Conservation (phyloP, 2,329 filamentous ascomycete species). For the Ascochyta fabae region DNA sequence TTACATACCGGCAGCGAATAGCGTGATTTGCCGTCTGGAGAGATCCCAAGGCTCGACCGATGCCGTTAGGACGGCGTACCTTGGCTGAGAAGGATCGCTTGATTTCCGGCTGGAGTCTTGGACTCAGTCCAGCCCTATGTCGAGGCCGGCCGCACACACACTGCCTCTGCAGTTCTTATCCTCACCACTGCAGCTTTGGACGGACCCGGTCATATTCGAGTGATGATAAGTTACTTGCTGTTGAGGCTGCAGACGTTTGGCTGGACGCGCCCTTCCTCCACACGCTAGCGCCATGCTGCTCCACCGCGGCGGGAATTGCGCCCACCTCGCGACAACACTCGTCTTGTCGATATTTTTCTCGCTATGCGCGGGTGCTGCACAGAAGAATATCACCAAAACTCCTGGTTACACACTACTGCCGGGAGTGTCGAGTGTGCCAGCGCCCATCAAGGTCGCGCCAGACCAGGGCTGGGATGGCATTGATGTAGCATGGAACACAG, state of each 20-base stretch:
- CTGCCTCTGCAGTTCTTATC: neutral
- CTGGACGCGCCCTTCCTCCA: constrained; percentile 3
- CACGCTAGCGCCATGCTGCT: constrained; percentile 13
- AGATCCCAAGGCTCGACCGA: constrained; percentile 15
- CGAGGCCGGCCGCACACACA: neutral
- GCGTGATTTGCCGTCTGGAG: neutral
- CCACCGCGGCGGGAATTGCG: constrained; percentile 16
- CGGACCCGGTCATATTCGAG: constrained; percentile 4
- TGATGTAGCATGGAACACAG: constrained; percentile 67
- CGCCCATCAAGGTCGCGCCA: constrained; percentile 43
- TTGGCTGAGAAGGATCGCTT: constrained; percentile 13
- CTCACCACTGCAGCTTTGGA: neutral
- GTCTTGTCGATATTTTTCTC: constrained; percentile 22
- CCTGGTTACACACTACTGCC: constrained; percentile 27
- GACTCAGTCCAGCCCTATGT: constrained; percentile 9
- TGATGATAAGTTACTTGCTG: constrained; percentile 5
- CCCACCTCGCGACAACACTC: constrained; percentile 23
- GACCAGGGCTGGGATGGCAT: constrained; percentile 49
- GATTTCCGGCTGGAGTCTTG: constrained; percentile 9
- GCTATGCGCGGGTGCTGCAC: constrained; percentile 30
- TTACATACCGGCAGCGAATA: constrained; percentile 4
- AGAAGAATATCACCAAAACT: constrained; percentile 30
- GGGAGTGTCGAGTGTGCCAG: constrained; percentile 32
- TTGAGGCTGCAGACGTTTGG: constrained; percentile 12
- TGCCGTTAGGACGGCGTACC: constrained; percentile 21